Evolutionary conservation across 2,329 filamentous ascomycete genomes (phyloP).

Genomic region (Penicillium polonicum): DNA sequence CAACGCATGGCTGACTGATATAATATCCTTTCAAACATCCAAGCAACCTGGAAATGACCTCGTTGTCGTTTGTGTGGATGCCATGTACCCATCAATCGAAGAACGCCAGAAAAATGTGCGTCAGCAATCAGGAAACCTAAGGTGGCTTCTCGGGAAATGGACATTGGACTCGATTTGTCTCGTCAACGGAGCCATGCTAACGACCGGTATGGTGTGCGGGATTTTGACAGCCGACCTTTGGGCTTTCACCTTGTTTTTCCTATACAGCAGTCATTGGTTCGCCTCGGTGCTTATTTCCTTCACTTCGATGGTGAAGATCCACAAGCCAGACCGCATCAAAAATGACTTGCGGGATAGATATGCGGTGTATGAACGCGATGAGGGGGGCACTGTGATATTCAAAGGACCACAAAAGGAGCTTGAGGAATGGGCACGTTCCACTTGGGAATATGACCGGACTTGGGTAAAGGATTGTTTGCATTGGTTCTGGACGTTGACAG

Average conservation of each 20-base stretch:
- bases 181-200: conserved; percentile 27
- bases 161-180: conserved; percentile 18
- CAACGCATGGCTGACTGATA: conserved; percentile 30
- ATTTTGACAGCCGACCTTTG: conserved; percentile 32
- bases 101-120: conserved; percentile 1
- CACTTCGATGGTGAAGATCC: conserved; percentile 23
- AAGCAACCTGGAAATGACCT: conserved; percentile 31
- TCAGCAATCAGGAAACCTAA: not conserved
- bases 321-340: conserved; percentile 8
- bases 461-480: conserved; percentile 23
- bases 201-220: conserved; percentile 25
- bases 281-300: conserved; percentile 27
- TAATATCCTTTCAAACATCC: conserved; percentile 28
- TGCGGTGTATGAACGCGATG: conserved; percentile 33
- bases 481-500: conserved; percentile 31
- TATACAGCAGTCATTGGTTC: conserved; percentile 33
- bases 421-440: conserved; percentile 32
- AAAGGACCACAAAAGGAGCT: conserved; percentile 30
- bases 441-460: conserved; percentile 28
- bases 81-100: conserved; percentile 5
- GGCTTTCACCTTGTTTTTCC: conserved; percentile 30
- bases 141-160: not conserved
- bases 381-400: conserved; percentile 35
- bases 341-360: conserved; percentile 19
- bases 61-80: conserved; percentile 28